A percentile compares a stretch with the other conserved stretches of the same genome.
Evolutionary conservation across 768 basidiomycete species (phyloP).

Genomic region (Amanita pseudoporphyria): DNA sequence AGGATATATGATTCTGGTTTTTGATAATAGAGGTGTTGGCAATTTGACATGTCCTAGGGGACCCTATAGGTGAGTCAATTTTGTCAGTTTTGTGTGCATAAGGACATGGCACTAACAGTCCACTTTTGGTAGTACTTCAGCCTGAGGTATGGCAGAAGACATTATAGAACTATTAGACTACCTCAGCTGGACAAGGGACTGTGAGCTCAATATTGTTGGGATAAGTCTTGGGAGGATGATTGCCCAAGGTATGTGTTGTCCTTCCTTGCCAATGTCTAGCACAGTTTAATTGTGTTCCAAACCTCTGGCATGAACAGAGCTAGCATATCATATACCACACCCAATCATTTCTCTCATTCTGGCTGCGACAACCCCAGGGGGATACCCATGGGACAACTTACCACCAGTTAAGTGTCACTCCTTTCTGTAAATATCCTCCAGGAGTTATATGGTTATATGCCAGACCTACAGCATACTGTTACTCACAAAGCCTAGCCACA

Average conservation of each 20-base stretch:
- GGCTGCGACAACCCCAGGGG: constrained; percentile 62
- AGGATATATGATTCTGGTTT: constrained; percentile 56
- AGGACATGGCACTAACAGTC: not conserved
- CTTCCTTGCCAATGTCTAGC: not conserved
- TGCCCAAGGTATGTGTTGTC: constrained; percentile 45
- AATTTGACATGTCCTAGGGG: constrained; percentile 62
- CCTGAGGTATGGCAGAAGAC: constrained; percentile 80
- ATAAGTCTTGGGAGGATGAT: constrained; percentile 81
- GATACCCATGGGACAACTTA: constrained; percentile 44
- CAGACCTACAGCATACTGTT: constrained; percentile 31
- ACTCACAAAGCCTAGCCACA: constrained; percentile 29
- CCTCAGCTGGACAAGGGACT: constrained; percentile 58
- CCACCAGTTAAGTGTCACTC: constrained; percentile 51
- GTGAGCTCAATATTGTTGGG: constrained; percentile 62
- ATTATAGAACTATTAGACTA: constrained; percentile 55
- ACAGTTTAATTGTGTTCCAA: constrained; percentile 6
- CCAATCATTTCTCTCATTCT: constrained; percentile 60
- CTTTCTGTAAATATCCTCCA: constrained; percentile 12
- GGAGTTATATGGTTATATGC: no score
- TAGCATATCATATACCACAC: constrained; percentile 55
- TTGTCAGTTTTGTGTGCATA: not conserved
- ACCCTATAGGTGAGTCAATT: constrained; percentile 57
- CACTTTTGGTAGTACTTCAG: constrained; percentile 42
- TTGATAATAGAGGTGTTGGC: constrained; percentile 82
- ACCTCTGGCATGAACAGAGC: no score